Conservation (phyloP, 2,329 filamentous ascomycete species). For the Paecilomyces niveus region DNA sequence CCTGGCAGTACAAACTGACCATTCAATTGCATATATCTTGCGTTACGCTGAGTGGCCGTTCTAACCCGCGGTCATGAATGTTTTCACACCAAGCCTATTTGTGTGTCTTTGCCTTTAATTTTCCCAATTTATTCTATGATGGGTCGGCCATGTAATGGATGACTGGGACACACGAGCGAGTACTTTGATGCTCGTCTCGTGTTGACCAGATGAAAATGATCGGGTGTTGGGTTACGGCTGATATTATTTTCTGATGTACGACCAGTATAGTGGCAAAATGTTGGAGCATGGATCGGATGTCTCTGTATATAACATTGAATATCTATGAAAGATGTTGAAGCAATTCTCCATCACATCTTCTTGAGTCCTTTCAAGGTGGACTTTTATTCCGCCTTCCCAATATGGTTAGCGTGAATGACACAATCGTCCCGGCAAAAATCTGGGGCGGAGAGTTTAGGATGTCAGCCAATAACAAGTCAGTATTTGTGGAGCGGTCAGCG, state of each 20-base stretch:
- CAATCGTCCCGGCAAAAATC: slow-evolving; percentile 7
- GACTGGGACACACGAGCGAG: neutral
- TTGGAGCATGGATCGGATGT: neutral
- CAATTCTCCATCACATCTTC: too few relatives aligned
- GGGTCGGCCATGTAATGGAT: neutral
- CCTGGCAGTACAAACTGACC: neutral
- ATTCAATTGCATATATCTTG: neutral
- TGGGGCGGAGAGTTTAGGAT: neutral
- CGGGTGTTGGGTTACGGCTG: neutral
- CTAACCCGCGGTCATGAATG: neutral
- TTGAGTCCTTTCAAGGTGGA: too few relatives aligned
- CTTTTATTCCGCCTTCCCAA: neutral
- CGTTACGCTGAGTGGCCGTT: neutral
- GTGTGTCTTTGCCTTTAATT: neutral
- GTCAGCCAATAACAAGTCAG: slow-evolving; percentile 12
- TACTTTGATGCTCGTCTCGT: neutral
- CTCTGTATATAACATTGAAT: neutral
- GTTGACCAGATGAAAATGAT: neutral
- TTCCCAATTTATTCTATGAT: neutral
- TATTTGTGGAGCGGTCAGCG: slow-evolving; percentile 3
- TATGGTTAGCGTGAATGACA: slow-evolving; percentile 14
- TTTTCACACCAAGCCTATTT: neutral
- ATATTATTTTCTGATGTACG: neutral
- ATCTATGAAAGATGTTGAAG: neutral
- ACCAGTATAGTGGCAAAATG: neutral